Conservation (phyloP, 305 asterid genomes). For the Salvia sclarea region DNA sequence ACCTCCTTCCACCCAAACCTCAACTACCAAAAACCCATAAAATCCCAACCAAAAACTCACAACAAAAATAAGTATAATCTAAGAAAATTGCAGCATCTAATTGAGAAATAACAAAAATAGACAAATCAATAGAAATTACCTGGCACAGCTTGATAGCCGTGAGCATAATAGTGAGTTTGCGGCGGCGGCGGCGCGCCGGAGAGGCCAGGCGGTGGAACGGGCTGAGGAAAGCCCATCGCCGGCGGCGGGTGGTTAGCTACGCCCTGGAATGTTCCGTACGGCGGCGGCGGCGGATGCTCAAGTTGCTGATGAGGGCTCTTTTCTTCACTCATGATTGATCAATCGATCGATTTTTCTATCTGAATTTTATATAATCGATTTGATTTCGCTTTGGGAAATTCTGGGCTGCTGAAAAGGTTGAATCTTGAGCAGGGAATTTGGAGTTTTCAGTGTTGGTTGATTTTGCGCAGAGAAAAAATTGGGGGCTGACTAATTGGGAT, state of each 20-base stretch:
- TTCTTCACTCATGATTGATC: conserved; percentile 58
- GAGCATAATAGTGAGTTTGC: conserved; percentile 47
- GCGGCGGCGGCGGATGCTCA: conserved; percentile 46
- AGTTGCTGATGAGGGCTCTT: conserved; percentile 37
- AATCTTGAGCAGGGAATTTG: conserved; percentile 15
- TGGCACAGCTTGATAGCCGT: conserved; percentile 66
- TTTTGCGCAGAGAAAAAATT: background rate
- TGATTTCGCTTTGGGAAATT: background rate
- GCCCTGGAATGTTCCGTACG: conserved; percentile 87
- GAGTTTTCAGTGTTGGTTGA: background rate
- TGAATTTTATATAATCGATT: background rate
- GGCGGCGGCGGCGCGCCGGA: conserved; percentile 52
- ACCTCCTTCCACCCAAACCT: conserved; percentile 1
- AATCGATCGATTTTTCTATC: background rate
- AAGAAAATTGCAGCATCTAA: background rate
- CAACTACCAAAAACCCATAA: background rate
- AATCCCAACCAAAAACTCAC: background rate
- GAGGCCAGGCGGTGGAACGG: conserved; percentile 78
- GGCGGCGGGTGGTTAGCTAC: conserved; percentile 67
- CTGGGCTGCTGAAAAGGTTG: background rate
- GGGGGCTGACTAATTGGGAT: background rate
- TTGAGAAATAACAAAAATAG: background rate
- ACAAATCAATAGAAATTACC: conserved; percentile 36
- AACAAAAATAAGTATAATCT: background rate
- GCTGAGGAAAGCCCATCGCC: conserved; percentile 81